phyloP scores from a whole-genome alignment of 2,329 filamentous ascomycete species.

The Colletotrichum lini region DNA sequence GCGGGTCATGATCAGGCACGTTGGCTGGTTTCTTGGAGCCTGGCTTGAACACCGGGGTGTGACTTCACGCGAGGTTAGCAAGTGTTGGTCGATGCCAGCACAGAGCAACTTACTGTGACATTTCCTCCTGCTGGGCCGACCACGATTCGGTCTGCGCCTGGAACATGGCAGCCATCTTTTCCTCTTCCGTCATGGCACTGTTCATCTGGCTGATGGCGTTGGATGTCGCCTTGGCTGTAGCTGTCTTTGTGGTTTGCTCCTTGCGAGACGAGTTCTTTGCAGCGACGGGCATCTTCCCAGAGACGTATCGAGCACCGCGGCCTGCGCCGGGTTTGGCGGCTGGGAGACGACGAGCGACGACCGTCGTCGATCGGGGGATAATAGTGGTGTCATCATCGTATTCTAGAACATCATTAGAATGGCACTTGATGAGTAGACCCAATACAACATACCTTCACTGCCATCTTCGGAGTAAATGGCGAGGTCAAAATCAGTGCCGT shows the following conservation, averaged over 20 bases:
- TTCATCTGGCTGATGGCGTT: constrained; percentile 77
- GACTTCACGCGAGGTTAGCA: constrained; percentile 61
- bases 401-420: constrained; percentile 69
- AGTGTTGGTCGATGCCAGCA: constrained; percentile 2
- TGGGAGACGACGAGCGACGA: constrained; percentile 89
- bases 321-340: constrained; percentile 89
- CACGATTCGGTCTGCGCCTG: constrained; percentile 91
- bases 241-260: constrained; percentile 72
- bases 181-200: constrained; percentile 89
- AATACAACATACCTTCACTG: constrained; percentile 80
- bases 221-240: constrained; percentile 67
- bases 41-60: constrained; percentile 72
- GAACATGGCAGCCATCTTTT: constrained; percentile 94
- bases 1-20: constrained; percentile 93
- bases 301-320: constrained; percentile 93
- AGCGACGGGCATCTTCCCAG: constrained; percentile 92
- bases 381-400: constrained; percentile 99
- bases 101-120: constrained; percentile 77
- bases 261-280: constrained; percentile 84
- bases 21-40: constrained; percentile 78
- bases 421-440: background rate
- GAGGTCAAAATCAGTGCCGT: constrained; percentile 96
- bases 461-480: constrained; percentile 94
- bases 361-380: constrained; percentile 93
- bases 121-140: constrained; percentile 92